Conservation (phyloP, 2,329 filamentous ascomycete genomes). For the Hortaea werneckii region DNA sequence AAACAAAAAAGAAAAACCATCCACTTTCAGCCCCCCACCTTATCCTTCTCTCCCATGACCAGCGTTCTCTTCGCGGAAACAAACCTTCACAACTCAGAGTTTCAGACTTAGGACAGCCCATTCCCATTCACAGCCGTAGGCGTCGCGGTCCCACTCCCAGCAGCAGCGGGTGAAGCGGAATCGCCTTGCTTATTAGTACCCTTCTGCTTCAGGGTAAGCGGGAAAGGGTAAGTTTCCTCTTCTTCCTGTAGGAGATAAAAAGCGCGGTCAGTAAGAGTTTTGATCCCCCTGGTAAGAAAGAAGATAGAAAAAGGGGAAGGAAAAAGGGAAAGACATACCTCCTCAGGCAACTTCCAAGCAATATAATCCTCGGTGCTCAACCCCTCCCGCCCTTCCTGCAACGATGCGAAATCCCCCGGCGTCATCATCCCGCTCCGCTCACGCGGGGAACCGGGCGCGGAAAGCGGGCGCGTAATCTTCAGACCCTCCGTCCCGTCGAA, state of each 20-base stretch:
- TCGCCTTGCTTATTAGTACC: conserved; percentile 8
- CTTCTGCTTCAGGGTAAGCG: conserved; percentile 52
- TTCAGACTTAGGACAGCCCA: too few species aligned
- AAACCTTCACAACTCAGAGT: too few species aligned
- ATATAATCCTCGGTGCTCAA: conserved; percentile 95
- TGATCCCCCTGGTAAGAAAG: too few species aligned
- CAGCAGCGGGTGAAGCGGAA: conserved; percentile 2
- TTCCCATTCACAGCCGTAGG: conserved; percentile 11
- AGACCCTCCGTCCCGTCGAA: conserved; percentile 77
- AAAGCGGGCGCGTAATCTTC: conserved; percentile 91
- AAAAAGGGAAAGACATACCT: conserved; percentile 50
- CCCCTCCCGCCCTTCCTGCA: conserved; percentile 89
- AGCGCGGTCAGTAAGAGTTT: too few species aligned
- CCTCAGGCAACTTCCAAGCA: conserved; percentile 81
- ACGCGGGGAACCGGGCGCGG: conserved; percentile 82
- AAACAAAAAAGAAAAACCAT: too few species aligned
- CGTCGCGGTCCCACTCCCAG: conserved; percentile 10
- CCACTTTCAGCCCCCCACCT: too few species aligned
- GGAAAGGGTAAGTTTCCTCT: conserved; percentile 64
- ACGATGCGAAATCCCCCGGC: conserved; percentile 89
- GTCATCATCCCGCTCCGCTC: conserved; percentile 97
- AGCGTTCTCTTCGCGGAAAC: too few species aligned
- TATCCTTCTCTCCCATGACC: too few species aligned
- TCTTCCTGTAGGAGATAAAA: conserved; percentile 52
- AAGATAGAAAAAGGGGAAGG: too few species aligned